Base-by-base conservation (phyloP, 2,329 filamentous ascomycete species). In the Aspergillus tubingensis region DNA sequence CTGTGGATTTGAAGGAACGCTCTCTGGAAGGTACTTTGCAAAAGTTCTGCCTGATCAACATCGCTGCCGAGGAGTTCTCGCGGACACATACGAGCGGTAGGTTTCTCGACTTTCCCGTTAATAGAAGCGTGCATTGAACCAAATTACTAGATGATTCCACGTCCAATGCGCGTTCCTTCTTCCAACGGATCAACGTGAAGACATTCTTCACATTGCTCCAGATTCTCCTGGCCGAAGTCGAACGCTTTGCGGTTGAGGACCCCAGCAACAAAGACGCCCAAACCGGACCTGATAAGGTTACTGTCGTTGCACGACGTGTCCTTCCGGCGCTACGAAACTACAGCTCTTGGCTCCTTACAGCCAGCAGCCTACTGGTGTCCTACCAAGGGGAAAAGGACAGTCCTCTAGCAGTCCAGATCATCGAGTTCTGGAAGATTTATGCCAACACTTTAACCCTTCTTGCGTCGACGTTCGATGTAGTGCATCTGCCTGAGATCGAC, bases 1-100 rank as follows among this genome's bases (percentile, higher is more conserved):
- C 88, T 51, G 85, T 90, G 66, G 86, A 91, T 30, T 80, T 95
- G 27, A 92, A 90, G 72, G 86, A 88, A 62, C 83, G 87, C 8
- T 83, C 85, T 1, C 82, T 89, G 52, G 85, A 88, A 48, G 82
- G 83, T 11, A 83, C 86, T 11, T 75, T 97, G 27, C 84, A 91
- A 63, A 95, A 92, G 72, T 89, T 97, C 76, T 85, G 91, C 5
- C 80, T 97, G 48, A 87, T 94, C 67, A 98, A 96, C 69, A 90
- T 98, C 63, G 88, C 91, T 5, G 91, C 93, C 6, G 91, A 95
- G 73, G 85, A 89, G 65, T 84, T 91, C 70, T 89, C 91, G 47
- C 82, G 82, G 30, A 78, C 85, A 23, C 85, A 84, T 67, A 82
- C 88, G 62, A 79, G 82, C 73, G 79, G 88, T 87, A 80, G 71